These are phyloP conservation scores for Globisporangium paddicum DNA, from an alignment of 352 stramenopile species.

Conservation along the genomic window DNA sequence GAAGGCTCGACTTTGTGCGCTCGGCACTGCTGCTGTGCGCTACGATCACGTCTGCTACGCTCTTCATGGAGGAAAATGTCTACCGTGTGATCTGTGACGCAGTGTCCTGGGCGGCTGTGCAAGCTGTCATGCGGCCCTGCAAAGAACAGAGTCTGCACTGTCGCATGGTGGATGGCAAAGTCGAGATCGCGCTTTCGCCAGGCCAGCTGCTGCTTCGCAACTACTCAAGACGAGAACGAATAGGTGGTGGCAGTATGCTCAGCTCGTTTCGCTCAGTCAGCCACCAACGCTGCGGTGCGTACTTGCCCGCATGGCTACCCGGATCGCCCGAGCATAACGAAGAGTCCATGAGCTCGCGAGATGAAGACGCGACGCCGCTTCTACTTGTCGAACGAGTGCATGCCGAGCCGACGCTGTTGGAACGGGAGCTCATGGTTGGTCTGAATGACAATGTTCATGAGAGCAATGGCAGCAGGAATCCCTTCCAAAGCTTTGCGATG, in stretches of 20 bases:
- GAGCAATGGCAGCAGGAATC: slow-evolving; percentile 4
- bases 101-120: slow-evolving; percentile 27
- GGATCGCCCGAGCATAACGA: slow-evolving; percentile 43
- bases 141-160: slow-evolving; percentile 50
- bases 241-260: neutral
- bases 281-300: slow-evolving; percentile 43
- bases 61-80: slow-evolving; percentile 65
- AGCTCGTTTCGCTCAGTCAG: neutral
- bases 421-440: slow-evolving; percentile 51
- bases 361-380: slow-evolving; percentile 43
- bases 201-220: slow-evolving; percentile 36
- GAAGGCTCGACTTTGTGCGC: slow-evolving; percentile 44
- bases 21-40: slow-evolving; percentile 44
- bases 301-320: slow-evolving; percentile 59
- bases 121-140: slow-evolving; percentile 23
- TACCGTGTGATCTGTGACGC: slow-evolving; percentile 35
- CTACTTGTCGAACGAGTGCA: slow-evolving; percentile 52
- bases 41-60: slow-evolving; percentile 50
- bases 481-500: slow-evolving; percentile 29
- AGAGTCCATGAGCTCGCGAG: slow-evolving; percentile 54
- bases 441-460: neutral
- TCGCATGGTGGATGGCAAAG: slow-evolving; percentile 27
- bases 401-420: slow-evolving; percentile 51
- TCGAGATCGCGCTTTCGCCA: slow-evolving; percentile 43
- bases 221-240: neutral